phyloP scores from a whole-genome alignment of 345 rosid genomes.

The Rhodamnia rubescens region DNA sequence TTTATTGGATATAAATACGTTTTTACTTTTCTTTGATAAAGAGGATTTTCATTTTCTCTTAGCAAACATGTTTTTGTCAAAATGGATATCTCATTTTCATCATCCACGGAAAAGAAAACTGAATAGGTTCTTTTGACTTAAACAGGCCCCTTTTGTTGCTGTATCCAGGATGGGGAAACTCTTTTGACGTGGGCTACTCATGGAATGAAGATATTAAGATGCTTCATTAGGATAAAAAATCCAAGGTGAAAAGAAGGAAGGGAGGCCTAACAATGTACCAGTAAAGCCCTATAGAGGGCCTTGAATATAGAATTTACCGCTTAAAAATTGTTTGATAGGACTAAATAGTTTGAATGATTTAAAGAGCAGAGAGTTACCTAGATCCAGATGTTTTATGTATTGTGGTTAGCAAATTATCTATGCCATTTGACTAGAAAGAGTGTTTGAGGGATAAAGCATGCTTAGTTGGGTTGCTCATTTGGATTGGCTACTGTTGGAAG shows the following conservation, averaged over 20 bases:
- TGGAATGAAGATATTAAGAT: neutral
- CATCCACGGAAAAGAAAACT: neutral
- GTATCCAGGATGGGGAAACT: neutral
- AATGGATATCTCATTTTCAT: neutral
- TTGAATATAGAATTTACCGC: neutral
- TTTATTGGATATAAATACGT: neutral
- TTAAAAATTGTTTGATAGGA: neutral
- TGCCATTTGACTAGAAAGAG: neutral
- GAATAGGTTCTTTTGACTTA: neutral
- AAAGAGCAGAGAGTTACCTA: neutral
- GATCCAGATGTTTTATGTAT: neutral
- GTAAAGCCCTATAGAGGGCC: neutral
- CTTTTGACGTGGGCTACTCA: neutral
- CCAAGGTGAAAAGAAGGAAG: neutral
- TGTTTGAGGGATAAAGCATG: neutral
- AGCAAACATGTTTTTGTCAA: neutral
- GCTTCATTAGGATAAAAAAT: neutral
- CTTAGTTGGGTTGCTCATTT: neutral
- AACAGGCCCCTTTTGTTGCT: neutral
- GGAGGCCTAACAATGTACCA: neutral
- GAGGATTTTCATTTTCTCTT: neutral
- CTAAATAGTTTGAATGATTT: neutral
- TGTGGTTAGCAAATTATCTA: neutral
- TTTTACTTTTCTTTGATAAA: neutral
- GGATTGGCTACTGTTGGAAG: neutral